These are phyloP conservation scores for Jamesozyma spencerorum DNA, from an alignment of 805 yeast species.

Conservation along the genomic window DNA sequence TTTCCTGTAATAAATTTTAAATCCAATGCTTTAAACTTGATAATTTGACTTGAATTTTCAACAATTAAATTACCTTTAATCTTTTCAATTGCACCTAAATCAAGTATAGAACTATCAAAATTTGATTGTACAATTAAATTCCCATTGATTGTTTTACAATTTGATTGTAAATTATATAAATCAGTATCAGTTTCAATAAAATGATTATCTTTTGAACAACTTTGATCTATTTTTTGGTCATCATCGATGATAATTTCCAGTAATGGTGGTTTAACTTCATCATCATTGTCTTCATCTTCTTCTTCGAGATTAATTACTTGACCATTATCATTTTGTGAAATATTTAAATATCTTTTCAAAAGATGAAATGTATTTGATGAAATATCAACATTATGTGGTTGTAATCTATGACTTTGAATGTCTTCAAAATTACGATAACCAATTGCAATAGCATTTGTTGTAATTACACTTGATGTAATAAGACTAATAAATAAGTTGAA, in stretches of 20 bases:
- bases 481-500: no score
- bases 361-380: not conserved
- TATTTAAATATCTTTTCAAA: not conserved
- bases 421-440: no score
- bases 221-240: not conserved
- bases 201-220: conserved; percentile 29
- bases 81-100: conserved; percentile 33
- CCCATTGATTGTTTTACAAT: conserved; percentile 49
- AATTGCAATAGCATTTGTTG: no score
- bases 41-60: conserved; percentile 43
- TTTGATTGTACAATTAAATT: conserved; percentile 36
- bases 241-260: not conserved
- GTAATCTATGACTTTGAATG: no score
- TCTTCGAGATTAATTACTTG: not conserved
- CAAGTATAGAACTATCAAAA: conserved; percentile 42
- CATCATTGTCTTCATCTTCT: not conserved
- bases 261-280: not conserved
- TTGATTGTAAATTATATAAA: conserved; percentile 31
- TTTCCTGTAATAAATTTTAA: conserved; percentile 41
- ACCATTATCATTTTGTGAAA: not conserved
- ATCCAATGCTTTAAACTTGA: conserved; percentile 47
- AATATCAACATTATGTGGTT: conserved; percentile 2
- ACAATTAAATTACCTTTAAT: conserved; percentile 52
- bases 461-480: no score
- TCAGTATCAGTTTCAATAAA: conserved; percentile 32